Evolutionary conservation across 2,329 filamentous ascomycete species (phyloP).

Genomic region (Beauveria varroae): DNA sequence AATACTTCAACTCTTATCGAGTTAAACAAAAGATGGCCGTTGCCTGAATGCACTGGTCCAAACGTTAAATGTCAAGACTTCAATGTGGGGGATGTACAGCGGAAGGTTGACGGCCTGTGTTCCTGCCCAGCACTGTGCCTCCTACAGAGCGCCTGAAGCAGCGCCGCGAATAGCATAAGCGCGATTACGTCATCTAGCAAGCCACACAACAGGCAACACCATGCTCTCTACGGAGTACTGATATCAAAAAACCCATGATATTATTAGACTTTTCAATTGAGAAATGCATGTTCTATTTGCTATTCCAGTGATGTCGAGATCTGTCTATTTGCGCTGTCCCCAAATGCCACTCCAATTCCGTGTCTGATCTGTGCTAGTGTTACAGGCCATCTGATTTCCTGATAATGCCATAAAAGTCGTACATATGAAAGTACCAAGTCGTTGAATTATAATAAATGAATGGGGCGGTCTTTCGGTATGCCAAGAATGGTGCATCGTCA

Average conservation of each 20-base stretch:
- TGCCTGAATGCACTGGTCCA: background rate
- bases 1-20: background rate
- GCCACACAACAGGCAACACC: background rate
- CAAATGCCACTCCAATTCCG: conserved; percentile 10
- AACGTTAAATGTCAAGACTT: background rate
- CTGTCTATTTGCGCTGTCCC: conserved; percentile 12
- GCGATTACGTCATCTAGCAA: conserved; percentile 8
- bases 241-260: too few relatives aligned
- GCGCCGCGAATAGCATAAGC: background rate
- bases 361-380: conserved; percentile 9
- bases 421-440: conserved; percentile 14
- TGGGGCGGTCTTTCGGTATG: background rate
- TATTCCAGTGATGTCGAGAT: conserved; percentile 12
- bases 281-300: conserved; percentile 12
- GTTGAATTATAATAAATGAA: conserved; percentile 12
- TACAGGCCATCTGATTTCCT: conserved; percentile 10
- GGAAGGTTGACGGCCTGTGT: background rate
- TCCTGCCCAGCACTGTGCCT: background rate
- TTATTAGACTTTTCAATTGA: background rate
- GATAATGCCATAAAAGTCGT: conserved; percentile 12
- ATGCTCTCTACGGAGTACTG: too few relatives aligned
- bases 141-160: too few relatives aligned
- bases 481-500: background rate
- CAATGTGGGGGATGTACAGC: conserved; percentile 5
- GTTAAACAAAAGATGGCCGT: background rate